Conservation (phyloP, 2,329 filamentous ascomycete species). For the Clonostachys chloroleuca region DNA sequence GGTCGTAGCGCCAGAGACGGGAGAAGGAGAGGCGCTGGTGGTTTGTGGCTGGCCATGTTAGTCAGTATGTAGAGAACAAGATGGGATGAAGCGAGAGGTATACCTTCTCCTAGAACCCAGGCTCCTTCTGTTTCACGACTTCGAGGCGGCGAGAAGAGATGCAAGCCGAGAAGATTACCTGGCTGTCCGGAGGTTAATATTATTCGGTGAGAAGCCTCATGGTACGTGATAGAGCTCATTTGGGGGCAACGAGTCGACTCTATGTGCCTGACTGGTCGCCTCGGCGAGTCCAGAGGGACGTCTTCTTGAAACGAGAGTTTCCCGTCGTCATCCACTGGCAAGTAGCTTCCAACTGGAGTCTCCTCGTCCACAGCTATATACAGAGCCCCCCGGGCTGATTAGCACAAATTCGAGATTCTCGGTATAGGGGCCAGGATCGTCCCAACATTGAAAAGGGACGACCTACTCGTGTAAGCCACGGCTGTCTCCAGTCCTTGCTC, state of each 20-base stretch:
- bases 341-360: slow-evolving; percentile 29
- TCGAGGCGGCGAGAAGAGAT: slow-evolving; percentile 28
- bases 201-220: slow-evolving; percentile 31
- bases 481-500: slow-evolving; percentile 33
- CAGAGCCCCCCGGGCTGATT: neutral
- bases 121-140: slow-evolving; percentile 15
- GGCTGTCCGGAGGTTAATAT: slow-evolving; percentile 34
- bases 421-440: no score
- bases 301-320: slow-evolving; percentile 16
- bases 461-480: slow-evolving; percentile 38
- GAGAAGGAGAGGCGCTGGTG: slow-evolving; percentile 23
- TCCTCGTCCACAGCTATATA: slow-evolving; percentile 24
- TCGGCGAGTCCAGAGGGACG: slow-evolving; percentile 9
- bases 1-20: slow-evolving; percentile 15
- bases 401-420: no score
- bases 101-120: slow-evolving; percentile 33
- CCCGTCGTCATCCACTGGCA: slow-evolving; percentile 36
- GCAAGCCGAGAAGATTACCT: slow-evolving; percentile 21
- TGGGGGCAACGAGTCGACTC: slow-evolving; percentile 32
- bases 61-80: no score
- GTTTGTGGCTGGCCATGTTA: slow-evolving; percentile 16
- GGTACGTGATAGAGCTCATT: slow-evolving; percentile 43
- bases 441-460: neutral
- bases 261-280: slow-evolving; percentile 11
- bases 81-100: neutral